A percentile compares a stretch with the other conserved stretches of the same genome.
phyloP scores from a whole-genome alignment of 2,329 filamentous ascomycete species.

The Acephala macrosclerotiorum region DNA sequence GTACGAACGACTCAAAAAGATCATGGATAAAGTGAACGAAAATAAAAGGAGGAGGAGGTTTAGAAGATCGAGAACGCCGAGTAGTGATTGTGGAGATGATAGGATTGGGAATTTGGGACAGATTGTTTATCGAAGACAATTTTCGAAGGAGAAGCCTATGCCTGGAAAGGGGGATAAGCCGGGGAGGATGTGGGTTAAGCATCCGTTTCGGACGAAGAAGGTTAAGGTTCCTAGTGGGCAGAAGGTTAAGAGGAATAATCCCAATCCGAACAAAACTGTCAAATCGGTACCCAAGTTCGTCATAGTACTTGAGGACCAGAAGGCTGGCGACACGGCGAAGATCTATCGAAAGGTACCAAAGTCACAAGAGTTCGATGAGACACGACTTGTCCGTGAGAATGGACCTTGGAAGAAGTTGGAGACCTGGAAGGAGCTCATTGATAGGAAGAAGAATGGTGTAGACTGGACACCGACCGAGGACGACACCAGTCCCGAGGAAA shows the following conservation, averaged over 20 bases:
- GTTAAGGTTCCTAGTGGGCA: neutral
- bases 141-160: neutral
- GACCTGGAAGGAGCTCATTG: neutral
- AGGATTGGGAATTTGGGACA: neutral
- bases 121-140: neutral
- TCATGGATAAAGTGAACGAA: slow-evolving; percentile 22
- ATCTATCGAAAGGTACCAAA: neutral
- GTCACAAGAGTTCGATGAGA: neutral
- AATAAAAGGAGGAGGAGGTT: slow-evolving; percentile 8
- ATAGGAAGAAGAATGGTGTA: neutral
- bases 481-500: neutral
- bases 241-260: neutral
- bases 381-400: neutral
- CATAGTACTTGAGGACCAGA: neutral
- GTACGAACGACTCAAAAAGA: slow-evolving; percentile 26
- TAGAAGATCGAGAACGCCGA: neutral
- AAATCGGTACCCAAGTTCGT: neutral
- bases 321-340: neutral
- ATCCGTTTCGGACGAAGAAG: neutral
- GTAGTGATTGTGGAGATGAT: neutral
- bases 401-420: neutral
- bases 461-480: neutral
- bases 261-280: neutral
- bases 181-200: neutral
- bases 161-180: neutral